Evolutionary conservation across 208 protist species (phyloP).

Genomic region (Leishmania guyanensis): DNA sequence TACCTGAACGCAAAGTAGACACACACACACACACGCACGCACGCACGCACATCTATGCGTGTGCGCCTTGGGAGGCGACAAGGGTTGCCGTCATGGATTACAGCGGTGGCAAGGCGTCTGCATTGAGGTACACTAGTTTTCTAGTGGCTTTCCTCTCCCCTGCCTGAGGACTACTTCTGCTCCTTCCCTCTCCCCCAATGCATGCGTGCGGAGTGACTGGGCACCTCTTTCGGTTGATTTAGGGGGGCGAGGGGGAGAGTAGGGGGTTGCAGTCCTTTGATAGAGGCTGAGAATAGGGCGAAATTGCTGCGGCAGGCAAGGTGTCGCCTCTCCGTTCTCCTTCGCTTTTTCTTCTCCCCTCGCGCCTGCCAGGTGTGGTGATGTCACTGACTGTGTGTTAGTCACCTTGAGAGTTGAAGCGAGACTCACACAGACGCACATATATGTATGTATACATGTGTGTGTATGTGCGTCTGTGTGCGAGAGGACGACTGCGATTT

Average conservation of each 20-base stretch:
- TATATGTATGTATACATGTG: neutral
- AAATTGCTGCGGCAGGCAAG: neutral
- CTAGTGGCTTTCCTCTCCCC: neutral
- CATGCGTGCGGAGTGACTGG: neutral
- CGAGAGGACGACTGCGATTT: neutral
- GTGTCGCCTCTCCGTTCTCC: neutral
- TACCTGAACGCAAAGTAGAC: neutral
- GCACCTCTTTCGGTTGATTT: neutral
- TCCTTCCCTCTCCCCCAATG: neutral
- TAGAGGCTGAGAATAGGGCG: neutral
- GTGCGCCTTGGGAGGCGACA: neutral
- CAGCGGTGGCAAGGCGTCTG: neutral
- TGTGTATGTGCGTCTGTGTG: neutral
- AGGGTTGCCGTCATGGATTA: neutral
- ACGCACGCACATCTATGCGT: neutral
- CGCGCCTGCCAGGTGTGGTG: neutral
- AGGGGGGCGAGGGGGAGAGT: too few relatives aligned
- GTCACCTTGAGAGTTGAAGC: neutral
- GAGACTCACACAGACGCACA: neutral
- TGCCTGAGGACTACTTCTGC: neutral
- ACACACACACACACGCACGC: neutral
- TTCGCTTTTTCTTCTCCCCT: constrained; percentile 5
- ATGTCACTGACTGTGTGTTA: neutral
- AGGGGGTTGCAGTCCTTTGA: neutral
- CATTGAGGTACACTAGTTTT: neutral